These are phyloP conservation scores for Fusarium sterilihyphosum DNA, from an alignment of 2,329 filamentous ascomycete species.

Conservation along the genomic window DNA sequence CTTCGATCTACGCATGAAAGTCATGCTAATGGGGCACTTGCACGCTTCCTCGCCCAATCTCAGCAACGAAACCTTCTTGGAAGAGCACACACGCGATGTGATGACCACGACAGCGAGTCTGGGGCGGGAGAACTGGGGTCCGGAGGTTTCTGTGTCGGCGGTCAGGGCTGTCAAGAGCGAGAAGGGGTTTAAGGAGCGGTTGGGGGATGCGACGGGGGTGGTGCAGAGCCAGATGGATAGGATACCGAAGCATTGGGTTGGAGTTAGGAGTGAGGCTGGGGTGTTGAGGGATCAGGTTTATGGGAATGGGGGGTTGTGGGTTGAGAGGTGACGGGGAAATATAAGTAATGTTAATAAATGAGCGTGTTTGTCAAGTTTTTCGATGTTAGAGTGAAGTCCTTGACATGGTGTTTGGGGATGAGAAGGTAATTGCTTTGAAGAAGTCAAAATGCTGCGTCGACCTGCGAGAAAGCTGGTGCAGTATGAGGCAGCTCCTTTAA, in stretches of 20 bases:
- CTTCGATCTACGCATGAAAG: constrained; percentile 56
- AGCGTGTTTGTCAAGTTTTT: background rate
- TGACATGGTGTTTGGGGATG: background rate
- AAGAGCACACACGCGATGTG: constrained; percentile 53
- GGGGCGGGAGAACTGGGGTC: constrained; percentile 57
- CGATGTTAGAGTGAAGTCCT: background rate
- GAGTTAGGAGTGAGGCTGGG: constrained; percentile 63
- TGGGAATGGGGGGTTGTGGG: constrained; percentile 62
- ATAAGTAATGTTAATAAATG: background rate
- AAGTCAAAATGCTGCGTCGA: no score
- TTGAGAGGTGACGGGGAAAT: constrained; percentile 41
- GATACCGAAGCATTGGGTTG: constrained; percentile 67
- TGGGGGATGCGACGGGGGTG: constrained; percentile 58
- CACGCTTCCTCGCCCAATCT: constrained; percentile 46
- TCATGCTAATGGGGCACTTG: constrained; percentile 70
- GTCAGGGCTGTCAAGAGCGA: constrained; percentile 53
- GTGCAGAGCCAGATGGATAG: constrained; percentile 66
- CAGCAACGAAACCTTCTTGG: constrained; percentile 39
- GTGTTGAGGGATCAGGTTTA: constrained; percentile 59
- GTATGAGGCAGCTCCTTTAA: background rate
- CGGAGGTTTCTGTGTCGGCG: constrained; percentile 50
- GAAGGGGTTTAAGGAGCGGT: constrained; percentile 55
- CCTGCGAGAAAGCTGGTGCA: background rate
- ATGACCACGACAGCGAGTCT: constrained; percentile 58
- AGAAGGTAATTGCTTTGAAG: background rate